A percentile compares a stretch with the other conserved stretches of the same genome.
These are phyloP conservation scores for Backusella morwellensis DNA, from an alignment of 192 early-diverging fungal species.

Conservation along the genomic window DNA sequence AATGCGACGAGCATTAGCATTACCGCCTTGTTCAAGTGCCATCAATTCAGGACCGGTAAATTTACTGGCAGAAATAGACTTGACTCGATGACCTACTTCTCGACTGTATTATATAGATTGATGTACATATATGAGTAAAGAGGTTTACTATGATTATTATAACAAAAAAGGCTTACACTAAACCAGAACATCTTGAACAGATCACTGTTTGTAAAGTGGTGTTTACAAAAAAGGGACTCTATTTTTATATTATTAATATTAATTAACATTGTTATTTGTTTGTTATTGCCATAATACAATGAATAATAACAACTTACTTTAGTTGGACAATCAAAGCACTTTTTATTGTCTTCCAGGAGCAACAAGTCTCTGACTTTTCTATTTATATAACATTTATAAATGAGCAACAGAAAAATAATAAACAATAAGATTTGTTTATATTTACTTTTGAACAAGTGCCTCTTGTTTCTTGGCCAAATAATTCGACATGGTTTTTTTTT, in stretches of 20 bases:
- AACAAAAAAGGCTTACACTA: slow-evolving; percentile 36
- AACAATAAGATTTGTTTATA: background rate
- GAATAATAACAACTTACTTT: slow-evolving; percentile 27
- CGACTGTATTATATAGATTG: slow-evolving; percentile 30
- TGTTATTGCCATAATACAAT: background rate
- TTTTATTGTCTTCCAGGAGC: slow-evolving; percentile 39
- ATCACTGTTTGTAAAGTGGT: slow-evolving; percentile 47
- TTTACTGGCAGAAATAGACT: slow-evolving; percentile 52
- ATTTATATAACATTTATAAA: slow-evolving; percentile 27
- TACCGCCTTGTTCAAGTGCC: slow-evolving; percentile 46
- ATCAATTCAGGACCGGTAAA: slow-evolving; percentile 48
- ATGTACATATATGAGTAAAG: background rate
- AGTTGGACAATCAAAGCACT: slow-evolving; percentile 51
- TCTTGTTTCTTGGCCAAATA: slow-evolving; percentile 38
- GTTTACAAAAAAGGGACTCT: slow-evolving; percentile 54
- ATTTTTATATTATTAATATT: background rate
- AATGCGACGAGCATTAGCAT: slow-evolving; percentile 36
- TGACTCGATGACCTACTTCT: slow-evolving; percentile 55
- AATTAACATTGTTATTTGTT: background rate
- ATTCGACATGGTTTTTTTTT: slow-evolving; percentile 30
- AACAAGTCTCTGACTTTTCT: slow-evolving; percentile 9
- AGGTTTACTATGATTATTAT: background rate
- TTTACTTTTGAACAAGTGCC: slow-evolving; percentile 26
- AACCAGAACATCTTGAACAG: slow-evolving; percentile 49
- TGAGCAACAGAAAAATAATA: slow-evolving; percentile 13